These are phyloP conservation scores for Kregervanrija fluxuum DNA, from an alignment of 805 yeast species.

Conservation along the genomic window DNA sequence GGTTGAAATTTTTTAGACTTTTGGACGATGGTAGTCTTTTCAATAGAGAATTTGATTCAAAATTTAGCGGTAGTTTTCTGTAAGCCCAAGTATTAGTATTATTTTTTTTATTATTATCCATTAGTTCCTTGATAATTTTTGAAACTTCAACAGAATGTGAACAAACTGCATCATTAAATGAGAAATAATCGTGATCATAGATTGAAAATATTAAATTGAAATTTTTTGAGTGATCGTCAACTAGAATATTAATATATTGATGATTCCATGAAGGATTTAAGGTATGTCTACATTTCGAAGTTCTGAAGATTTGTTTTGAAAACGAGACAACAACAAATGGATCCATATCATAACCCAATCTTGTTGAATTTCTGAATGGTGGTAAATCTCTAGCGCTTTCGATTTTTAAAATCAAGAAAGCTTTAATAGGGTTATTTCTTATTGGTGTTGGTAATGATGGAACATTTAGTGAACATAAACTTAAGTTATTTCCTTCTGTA, in stretches of 20 bases:
- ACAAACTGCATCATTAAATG: conserved; percentile 81
- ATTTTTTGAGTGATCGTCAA: conserved; percentile 55
- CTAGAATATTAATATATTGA: conserved; percentile 74
- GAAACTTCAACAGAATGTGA: conserved; percentile 47
- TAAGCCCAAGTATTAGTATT: conserved; percentile 8
- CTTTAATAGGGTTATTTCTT: conserved; percentile 28
- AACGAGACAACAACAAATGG: conserved; percentile 91
- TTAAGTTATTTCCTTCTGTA: no score
- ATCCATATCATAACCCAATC: conserved; percentile 89
- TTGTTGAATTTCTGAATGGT: conserved; percentile 58
- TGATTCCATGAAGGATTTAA: conserved; percentile 68
- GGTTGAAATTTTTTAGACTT: background rate
- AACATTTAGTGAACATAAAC: no score
- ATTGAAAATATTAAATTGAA: conserved; percentile 64
- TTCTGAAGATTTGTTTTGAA: conserved; percentile 80
- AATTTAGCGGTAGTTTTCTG: conserved; percentile 5
- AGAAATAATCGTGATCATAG: conserved; percentile 76
- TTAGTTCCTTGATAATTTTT: conserved; percentile 19
- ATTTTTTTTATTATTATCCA: conserved; percentile 7
- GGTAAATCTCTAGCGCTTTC: conserved; percentile 73
- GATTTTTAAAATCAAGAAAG: conserved; percentile 74
- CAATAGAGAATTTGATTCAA: conserved; percentile 3
- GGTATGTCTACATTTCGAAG: conserved; percentile 78
- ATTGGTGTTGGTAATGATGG: background rate
- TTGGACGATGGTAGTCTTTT: background rate